phyloP scores from a whole-genome alignment of 495 filamentous ascomycete genomes.

The Penicillium cataractarum region DNA sequence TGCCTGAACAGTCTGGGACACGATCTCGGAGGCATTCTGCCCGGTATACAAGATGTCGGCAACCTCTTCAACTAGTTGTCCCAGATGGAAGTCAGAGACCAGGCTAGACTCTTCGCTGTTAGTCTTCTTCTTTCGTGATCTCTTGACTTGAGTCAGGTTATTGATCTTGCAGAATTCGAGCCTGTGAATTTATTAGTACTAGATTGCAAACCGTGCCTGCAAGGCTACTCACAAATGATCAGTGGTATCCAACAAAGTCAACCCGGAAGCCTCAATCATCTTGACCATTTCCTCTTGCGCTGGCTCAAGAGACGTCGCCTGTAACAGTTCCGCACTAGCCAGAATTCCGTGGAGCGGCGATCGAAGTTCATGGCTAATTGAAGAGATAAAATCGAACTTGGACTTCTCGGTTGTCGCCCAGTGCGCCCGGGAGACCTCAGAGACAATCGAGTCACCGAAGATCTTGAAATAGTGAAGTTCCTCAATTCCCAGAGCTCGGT shows the following conservation, averaged over 20 bases:
- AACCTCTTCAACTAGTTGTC: constrained; percentile 59
- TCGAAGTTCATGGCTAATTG: constrained; percentile 73
- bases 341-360: constrained; percentile 72
- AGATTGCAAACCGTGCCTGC: neutral
- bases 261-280: constrained; percentile 66
- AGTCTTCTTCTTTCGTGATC: neutral
- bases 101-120: constrained; percentile 21
- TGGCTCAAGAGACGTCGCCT: constrained; percentile 53
- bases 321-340: constrained; percentile 65
- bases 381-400: constrained; percentile 73
- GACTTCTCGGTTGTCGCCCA: constrained; percentile 53
- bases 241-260: constrained; percentile 70
- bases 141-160: constrained; percentile 30
- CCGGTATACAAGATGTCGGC: constrained; percentile 61
- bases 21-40: constrained; percentile 17
- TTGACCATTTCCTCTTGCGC: constrained; percentile 61
- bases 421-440: constrained; percentile 59
- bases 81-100: constrained; percentile 48
- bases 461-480: constrained; percentile 59
- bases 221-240: constrained; percentile 54
- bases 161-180: constrained; percentile 64
- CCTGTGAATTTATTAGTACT: constrained; percentile 12
- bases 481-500: constrained; percentile 43
- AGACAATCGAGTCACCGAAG: constrained; percentile 64
- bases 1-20: neutral